Conservation (phyloP, 2,329 filamentous ascomycete species). For the Drechslerella stenobrocha region DNA sequence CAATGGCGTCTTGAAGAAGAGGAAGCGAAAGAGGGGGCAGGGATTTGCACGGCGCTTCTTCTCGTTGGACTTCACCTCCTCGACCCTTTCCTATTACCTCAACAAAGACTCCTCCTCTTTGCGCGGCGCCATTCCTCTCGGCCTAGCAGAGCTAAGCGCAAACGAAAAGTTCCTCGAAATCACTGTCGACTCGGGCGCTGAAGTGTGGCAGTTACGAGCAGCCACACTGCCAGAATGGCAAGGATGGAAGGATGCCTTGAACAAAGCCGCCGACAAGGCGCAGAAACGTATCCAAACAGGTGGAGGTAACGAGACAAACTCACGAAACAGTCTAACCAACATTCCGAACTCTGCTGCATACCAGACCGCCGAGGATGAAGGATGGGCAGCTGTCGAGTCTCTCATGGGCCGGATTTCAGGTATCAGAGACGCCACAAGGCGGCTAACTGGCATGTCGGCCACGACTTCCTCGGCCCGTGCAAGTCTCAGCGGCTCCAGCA, state of each 20-base stretch:
- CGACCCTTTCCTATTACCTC: slow-evolving; percentile 94
- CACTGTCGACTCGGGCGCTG: slow-evolving; percentile 92
- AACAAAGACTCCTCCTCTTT: slow-evolving; percentile 90
- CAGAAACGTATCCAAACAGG: slow-evolving; percentile 56
- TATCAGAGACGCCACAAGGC: slow-evolving; percentile 82
- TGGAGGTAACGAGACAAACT: slow-evolving; percentile 34
- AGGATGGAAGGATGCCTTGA: slow-evolving; percentile 82
- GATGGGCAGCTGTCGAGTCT: slow-evolving; percentile 84
- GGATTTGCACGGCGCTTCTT: slow-evolving; percentile 93
- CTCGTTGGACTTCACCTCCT: slow-evolving; percentile 90
- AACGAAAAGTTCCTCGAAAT: slow-evolving; percentile 89
- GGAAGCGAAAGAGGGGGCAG: slow-evolving; percentile 88
- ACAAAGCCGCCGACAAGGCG: slow-evolving; percentile 74
- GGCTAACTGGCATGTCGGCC: slow-evolving; percentile 69
- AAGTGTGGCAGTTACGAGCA: slow-evolving; percentile 92
- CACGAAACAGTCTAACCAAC: slow-evolving; percentile 25
- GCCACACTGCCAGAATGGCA: slow-evolving; percentile 80
- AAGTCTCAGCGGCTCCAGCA: no score
- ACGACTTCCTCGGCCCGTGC: slow-evolving; percentile 52
- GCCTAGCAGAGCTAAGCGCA: slow-evolving; percentile 84
- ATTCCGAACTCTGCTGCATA: slow-evolving; percentile 40
- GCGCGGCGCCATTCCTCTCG: slow-evolving; percentile 87
- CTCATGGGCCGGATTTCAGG: slow-evolving; percentile 84
- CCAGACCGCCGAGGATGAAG: slow-evolving; percentile 67
- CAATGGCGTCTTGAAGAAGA: slow-evolving; percentile 83